These are phyloP conservation scores for Didymella segeticola DNA, from an alignment of 2,329 filamentous ascomycete genomes.

Conservation along the genomic window DNA sequence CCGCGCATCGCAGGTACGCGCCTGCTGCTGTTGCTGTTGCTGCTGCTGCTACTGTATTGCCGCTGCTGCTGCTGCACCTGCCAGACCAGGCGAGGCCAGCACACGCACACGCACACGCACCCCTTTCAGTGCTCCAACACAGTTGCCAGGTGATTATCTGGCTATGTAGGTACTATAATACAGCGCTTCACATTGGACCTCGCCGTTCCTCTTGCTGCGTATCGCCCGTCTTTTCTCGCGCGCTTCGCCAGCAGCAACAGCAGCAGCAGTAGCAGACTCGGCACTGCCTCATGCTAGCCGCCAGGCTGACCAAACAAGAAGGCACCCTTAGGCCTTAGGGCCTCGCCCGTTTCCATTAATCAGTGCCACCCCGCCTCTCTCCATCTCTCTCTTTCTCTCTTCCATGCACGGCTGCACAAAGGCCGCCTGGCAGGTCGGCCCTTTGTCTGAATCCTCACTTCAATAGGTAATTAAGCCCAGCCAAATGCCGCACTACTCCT, in stretches of 20 bases:
- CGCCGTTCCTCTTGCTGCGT: constrained; percentile 26
- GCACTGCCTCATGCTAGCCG: constrained; percentile 39
- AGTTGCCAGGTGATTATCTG: too few relatives aligned
- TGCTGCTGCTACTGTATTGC: constrained; percentile 3
- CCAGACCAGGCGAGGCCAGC: too few relatives aligned
- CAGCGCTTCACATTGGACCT: constrained; percentile 9
- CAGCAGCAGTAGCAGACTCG: constrained; percentile 8
- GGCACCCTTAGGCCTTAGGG: constrained; percentile 28
- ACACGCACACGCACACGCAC: too few relatives aligned
- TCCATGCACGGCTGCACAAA: too few relatives aligned
- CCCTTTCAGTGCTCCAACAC: neutral
- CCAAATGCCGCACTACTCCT: constrained; percentile 3
- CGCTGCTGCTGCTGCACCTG: constrained; percentile 3
- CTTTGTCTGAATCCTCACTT: constrained; percentile 12
- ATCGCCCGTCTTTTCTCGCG: constrained; percentile 36
- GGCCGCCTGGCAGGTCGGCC: constrained; percentile 8
- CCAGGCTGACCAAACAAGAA: constrained; percentile 33
- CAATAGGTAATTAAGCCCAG: constrained; percentile 13
- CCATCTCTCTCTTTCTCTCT: too few relatives aligned
- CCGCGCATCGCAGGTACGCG: constrained; percentile 32
- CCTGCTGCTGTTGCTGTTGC: constrained; percentile 7
- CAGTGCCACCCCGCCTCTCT: constrained; percentile 23
- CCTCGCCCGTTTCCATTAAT: constrained; percentile 35
- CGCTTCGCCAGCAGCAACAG: too few relatives aligned
- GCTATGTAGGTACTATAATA: too few relatives aligned